Evolutionary conservation across 2,329 filamentous ascomycete species (phyloP), one percentile per base, ranked within the genome.

Genomic region (Trichoderma endophyticum): DNA sequence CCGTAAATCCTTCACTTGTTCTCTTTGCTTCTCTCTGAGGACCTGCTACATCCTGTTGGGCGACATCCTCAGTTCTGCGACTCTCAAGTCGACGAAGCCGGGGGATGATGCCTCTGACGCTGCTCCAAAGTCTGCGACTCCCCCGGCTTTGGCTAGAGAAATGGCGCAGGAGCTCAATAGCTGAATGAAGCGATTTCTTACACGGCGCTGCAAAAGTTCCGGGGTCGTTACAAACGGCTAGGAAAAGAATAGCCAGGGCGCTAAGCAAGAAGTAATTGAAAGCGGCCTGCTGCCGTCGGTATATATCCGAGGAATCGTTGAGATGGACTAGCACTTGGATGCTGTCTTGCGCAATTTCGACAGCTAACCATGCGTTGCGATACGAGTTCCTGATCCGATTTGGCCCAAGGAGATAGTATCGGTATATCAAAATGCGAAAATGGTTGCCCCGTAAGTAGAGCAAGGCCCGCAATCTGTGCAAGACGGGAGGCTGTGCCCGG

Each of bases 361-460:
- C 83, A 4, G 82, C 83, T 5, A 79, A 79, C 8, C 78, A 79
- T 0, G 82, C 82, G 7, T 79, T 79, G 2, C 76, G 70, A 1
- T 77, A 73, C 57, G 83, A 79, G 0, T 80, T 76, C 5, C 76
- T 76, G 63, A 84, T 84, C 59, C 80, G 78, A 9, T 79, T 75
- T 2, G 77, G 73, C 48, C 78, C 81, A 12, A 84, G 76, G 2
- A 85, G 78, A 43, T 83, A 79, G 57, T 84, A 80, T 3, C 83
- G 80, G 72, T 84, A 82, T 14, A 85, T 82, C 18, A 84, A 77
- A 48, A 83, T 83, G 12, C 82, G 81, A 6, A 83, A 79, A 70
- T 84, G 80, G 70, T 85, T 85, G 2, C 81, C 83, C 12, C 84
- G 80, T 0, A 85, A 78, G 63, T 83, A 83, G 1, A 84, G 78